Evolutionary conservation across 345 rosid species (phyloP).

Genomic region (Eucalyptus guilfoylei): DNA sequence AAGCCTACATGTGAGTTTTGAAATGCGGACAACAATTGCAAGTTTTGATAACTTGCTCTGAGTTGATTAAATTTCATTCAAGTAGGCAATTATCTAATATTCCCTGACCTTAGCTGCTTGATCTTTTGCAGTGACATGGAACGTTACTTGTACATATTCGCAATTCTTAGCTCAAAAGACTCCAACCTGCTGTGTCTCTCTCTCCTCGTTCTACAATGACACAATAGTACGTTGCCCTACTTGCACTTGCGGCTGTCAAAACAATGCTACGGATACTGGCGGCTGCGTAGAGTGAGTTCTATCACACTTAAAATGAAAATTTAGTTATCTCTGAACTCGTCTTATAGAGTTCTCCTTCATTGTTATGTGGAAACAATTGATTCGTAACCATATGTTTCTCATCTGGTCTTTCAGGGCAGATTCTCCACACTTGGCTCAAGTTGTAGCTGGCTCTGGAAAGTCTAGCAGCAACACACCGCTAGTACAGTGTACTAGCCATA

Average conservation of each 20-base stretch:
- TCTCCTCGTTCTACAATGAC: slow-evolving; percentile 38
- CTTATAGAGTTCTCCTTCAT: neutral
- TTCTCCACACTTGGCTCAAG: slow-evolving; percentile 19
- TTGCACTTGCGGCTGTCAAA: slow-evolving; percentile 32
- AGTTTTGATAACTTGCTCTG: neutral
- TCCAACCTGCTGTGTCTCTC: slow-evolving; percentile 42
- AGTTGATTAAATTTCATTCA: neutral
- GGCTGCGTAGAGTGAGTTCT: slow-evolving; percentile 14
- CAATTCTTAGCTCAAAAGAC: slow-evolving; percentile 24
- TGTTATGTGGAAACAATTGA: neutral
- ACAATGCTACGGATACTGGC: slow-evolving; percentile 6
- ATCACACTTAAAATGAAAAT: neutral
- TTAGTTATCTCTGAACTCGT: neutral
- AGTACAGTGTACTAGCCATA: slow-evolving; percentile 52
- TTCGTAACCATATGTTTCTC: neutral
- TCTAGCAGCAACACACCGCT: slow-evolving; percentile 17
- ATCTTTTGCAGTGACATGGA: slow-evolving; percentile 41
- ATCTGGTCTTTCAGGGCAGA: slow-evolving; percentile 6
- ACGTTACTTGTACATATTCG: slow-evolving; percentile 38
- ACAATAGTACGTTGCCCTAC: slow-evolving; percentile 30
- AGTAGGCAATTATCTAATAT: neutral
- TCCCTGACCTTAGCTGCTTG: neutral
- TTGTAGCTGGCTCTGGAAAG: slow-evolving; percentile 5
- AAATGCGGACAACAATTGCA: neutral
- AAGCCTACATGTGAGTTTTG: neutral